Conservation (phyloP, 1,139 yeast genomes). For the Meyerozyma smithsonii region DNA sequence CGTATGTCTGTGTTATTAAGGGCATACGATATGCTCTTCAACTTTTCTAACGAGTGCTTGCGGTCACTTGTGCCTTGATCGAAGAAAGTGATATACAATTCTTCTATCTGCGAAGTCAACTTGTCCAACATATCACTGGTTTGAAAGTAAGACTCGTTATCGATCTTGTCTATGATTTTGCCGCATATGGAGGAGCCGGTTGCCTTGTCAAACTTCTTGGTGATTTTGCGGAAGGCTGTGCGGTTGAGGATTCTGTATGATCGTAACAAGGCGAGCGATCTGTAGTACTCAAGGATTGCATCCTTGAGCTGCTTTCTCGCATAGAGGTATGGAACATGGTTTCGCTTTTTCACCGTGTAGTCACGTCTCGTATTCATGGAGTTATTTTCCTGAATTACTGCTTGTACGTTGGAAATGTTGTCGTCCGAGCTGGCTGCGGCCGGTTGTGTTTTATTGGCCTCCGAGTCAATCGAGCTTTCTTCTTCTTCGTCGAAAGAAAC, state of each 20-base stretch:
- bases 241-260: constrained; percentile 75
- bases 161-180: constrained; percentile 57
- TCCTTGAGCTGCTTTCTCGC: constrained; percentile 74
- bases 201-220: constrained; percentile 85
- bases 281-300: constrained; percentile 76
- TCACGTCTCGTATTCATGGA: constrained; percentile 20
- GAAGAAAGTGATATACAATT: constrained; percentile 60
- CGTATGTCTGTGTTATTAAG: constrained; percentile 28
- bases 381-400: constrained; percentile 1
- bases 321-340: constrained; percentile 57
- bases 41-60: constrained; percentile 70
- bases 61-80: constrained; percentile 62
- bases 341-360: constrained; percentile 26
- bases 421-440: constrained; percentile 2
- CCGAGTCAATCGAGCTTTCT: constrained; percentile 9
- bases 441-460: constrained; percentile 7
- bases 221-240: constrained; percentile 83
- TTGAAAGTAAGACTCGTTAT: constrained; percentile 50
- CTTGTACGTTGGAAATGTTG: neutral
- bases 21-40: constrained; percentile 47
- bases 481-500: constrained; percentile 7
- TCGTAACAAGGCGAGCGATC: constrained; percentile 71
- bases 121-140: constrained; percentile 65
- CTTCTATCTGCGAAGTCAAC: constrained; percentile 59
- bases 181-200: constrained; percentile 45